Conservation (phyloP, 768 basidiomycete genomes). For the Mycena crocata region DNA sequence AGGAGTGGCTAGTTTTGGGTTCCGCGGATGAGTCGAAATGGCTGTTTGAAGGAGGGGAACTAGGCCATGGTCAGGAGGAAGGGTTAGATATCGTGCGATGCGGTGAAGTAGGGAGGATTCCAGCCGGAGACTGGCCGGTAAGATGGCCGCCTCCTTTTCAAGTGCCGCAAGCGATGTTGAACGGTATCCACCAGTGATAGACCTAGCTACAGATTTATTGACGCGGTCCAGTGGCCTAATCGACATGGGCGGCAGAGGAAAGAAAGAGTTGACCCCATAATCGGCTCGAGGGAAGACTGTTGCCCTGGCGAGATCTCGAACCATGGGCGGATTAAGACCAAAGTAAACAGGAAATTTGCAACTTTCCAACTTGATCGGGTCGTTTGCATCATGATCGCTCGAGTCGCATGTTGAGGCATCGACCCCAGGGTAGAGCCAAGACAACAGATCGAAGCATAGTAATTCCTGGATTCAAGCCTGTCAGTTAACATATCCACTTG, state of each 20-base stretch:
- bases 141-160: neutral
- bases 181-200: neutral
- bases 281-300: neutral
- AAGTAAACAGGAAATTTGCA: too few relatives aligned
- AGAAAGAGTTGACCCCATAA: constrained; percentile 1
- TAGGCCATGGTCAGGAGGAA: neutral
- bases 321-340: neutral
- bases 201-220: neutral
- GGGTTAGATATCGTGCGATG: neutral
- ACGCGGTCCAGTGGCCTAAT: neutral
- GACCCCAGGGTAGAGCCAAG: too few relatives aligned
- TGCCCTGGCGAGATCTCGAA: neutral
- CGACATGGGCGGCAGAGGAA: neutral
- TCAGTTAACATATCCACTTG: too few relatives aligned
- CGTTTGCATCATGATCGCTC: too few relatives aligned
- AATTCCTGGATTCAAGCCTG: too few relatives aligned
- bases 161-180: neutral
- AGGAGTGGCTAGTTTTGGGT: neutral
- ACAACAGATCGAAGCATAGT: too few relatives aligned
- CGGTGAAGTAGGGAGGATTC: neutral
- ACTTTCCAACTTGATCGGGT: too few relatives aligned
- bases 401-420: too few relatives aligned
- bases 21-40: neutral
- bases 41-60: neutral
- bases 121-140: neutral